Conservation (phyloP, 805 yeast genomes). For the Kregervanrija fluxuum region DNA sequence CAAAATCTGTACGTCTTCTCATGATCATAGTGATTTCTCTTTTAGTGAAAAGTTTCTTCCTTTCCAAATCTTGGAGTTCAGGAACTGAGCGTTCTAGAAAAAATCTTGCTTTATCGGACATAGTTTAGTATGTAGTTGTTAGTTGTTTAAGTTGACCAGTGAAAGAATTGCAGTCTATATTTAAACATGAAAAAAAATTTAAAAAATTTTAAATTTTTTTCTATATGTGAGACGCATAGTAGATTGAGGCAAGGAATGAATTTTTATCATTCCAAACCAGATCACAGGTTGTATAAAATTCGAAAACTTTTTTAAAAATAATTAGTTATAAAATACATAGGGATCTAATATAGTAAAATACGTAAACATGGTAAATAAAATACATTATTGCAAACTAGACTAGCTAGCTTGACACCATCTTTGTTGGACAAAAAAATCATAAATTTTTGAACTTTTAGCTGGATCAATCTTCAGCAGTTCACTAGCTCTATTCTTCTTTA, state of each 20-base stretch:
- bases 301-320: no score
- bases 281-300: no score
- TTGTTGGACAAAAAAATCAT: conserved; percentile 88
- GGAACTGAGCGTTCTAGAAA: conserved; percentile 70
- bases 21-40: conserved; percentile 77
- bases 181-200: no score
- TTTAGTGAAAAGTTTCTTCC: conserved; percentile 74
- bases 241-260: no score
- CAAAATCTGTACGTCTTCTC: conserved; percentile 93
- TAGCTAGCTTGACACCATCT: conserved; percentile 58
- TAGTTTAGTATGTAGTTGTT: conserved; percentile 4
- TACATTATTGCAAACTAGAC: not conserved
- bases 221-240: no score
- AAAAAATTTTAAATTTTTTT: no score
- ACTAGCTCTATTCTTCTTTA: conserved; percentile 80
- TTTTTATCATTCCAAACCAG: no score
- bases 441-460: conserved; percentile 76
- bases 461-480: conserved; percentile 81
- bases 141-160: no score
- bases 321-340: no score
- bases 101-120: conserved; percentile 41
- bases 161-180: no score
- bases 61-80: conserved; percentile 81
- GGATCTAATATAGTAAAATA: no score
- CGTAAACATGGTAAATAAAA: no score